Percentiles rank a stretch among this genome's conserved stretches.
Conservation (phyloP, 2,329 filamentous ascomycete genomes). For the Fusarium circinatum region DNA sequence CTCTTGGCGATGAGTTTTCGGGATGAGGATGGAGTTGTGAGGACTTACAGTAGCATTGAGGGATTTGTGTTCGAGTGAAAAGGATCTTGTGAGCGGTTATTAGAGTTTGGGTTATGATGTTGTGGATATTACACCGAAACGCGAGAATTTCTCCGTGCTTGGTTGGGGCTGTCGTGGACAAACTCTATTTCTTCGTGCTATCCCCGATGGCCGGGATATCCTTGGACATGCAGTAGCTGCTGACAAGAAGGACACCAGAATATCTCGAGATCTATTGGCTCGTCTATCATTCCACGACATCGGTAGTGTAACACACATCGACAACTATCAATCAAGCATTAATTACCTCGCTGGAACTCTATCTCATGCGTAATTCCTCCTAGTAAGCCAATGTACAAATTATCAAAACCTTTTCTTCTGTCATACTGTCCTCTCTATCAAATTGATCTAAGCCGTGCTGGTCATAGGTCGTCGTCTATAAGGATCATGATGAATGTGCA, state of each 20-base stretch:
- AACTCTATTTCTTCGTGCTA: not conserved
- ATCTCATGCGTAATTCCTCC: too few relatives aligned
- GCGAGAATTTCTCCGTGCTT: not conserved
- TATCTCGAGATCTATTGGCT: not conserved
- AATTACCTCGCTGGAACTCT: rapidly evolving
- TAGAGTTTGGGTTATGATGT: not conserved
- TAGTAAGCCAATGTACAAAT: too few relatives aligned
- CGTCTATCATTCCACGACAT: not conserved
- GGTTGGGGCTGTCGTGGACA: not conserved
- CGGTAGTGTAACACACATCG: not conserved
- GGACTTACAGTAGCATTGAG: not conserved
- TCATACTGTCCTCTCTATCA: rapidly evolving
- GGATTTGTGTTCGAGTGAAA: too few relatives aligned
- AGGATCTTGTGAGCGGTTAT: not conserved
- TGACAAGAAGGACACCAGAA: not conserved
- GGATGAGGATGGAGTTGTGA: not conserved
- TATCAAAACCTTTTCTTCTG: rapidly evolving
- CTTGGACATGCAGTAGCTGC: not conserved
- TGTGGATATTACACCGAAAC: not conserved
- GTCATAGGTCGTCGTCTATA: not conserved
- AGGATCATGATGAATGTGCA: not conserved
- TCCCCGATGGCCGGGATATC: not conserved
- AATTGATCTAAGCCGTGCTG: not conserved
- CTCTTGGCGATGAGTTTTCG: not conserved
- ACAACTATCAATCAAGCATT: not conserved